Evolutionary conservation across 2,329 filamentous ascomycete genomes (phyloP).

Genomic region (Fusarium devonianum): DNA sequence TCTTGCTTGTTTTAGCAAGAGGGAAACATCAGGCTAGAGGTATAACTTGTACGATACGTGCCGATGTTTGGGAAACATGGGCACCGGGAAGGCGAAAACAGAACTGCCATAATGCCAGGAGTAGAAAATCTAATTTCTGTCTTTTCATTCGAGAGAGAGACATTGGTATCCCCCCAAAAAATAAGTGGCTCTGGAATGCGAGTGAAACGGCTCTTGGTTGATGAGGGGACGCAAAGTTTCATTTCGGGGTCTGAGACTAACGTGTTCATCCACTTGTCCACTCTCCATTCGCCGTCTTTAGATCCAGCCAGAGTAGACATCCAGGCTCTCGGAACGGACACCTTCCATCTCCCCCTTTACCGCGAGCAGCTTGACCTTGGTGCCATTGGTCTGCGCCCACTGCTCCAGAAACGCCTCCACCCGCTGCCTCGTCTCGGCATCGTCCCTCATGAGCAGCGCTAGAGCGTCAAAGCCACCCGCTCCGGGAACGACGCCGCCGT

Average conservation of each 20-base stretch:
- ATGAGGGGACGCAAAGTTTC: conserved; percentile 18
- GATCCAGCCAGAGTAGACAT: conserved; percentile 56
- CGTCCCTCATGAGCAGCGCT: conserved; percentile 79
- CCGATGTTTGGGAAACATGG: conserved; percentile 5
- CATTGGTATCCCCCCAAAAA: background rate
- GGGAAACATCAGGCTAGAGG: background rate
- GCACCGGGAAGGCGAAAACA: conserved; percentile 18
- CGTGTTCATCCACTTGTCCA: conserved; percentile 11
- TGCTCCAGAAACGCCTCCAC: conserved; percentile 68
- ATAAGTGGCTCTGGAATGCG: conserved; percentile 19
- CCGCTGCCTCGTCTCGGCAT: conserved; percentile 65
- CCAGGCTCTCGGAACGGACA: conserved; percentile 55
- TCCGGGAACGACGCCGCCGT: conserved; percentile 91
- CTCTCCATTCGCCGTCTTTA: conserved; percentile 18
- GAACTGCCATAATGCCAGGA: conserved; percentile 26
- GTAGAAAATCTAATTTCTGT: conserved; percentile 30
- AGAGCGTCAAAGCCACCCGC: conserved; percentile 94
- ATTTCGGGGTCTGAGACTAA: conserved; percentile 27
- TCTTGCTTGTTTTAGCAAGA: conserved; percentile 1
- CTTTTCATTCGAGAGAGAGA: conserved; percentile 1
- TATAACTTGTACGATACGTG: background rate
- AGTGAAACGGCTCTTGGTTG: conserved; percentile 25
- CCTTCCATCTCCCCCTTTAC: conserved; percentile 79
- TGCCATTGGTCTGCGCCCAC: conserved; percentile 69
- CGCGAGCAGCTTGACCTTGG: conserved; percentile 71